Evolutionary conservation across 257 asterid species (phyloP).

Genomic region (Solanum megistacrolobum): DNA sequence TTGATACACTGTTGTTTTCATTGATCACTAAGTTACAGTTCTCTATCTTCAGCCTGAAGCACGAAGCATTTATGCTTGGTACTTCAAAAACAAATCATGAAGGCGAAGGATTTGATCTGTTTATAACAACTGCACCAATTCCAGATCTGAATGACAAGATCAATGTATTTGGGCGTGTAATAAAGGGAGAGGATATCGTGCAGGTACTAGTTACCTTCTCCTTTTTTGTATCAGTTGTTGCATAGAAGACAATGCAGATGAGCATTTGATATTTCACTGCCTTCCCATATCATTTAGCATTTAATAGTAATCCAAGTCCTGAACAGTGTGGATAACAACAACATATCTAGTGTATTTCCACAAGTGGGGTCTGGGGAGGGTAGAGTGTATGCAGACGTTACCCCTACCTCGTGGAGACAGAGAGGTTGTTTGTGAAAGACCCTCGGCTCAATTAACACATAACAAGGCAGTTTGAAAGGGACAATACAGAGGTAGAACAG

Average conservation of each 20-base stretch:
- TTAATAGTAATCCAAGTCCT: background rate
- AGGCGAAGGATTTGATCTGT: conserved; percentile 59
- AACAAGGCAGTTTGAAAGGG: background rate
- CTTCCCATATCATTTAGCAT: background rate
- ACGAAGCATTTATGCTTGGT: conserved; percentile 98
- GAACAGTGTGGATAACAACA: background rate
- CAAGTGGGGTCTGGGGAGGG: background rate
- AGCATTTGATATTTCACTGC: background rate
- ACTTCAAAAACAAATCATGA: conserved; percentile 65
- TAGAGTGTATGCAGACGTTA: background rate
- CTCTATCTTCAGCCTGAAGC: conserved; percentile 43
- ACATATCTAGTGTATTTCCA: background rate
- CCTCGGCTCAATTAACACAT: background rate
- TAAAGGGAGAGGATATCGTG: conserved; percentile 94
- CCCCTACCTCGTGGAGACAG: background rate
- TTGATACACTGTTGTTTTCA: background rate
- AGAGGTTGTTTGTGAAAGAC: background rate
- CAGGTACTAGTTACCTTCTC: conserved; percentile 39
- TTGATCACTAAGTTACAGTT: background rate
- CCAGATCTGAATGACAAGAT: conserved; percentile 81
- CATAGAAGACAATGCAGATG: background rate
- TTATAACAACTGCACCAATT: conserved; percentile 88
- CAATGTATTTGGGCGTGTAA: conserved; percentile 78
- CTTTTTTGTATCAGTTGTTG: background rate
- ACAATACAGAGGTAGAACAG: background rate